phyloP scores from a whole-genome alignment of 1,139 yeast genomes.

The Candida glucosophila region DNA sequence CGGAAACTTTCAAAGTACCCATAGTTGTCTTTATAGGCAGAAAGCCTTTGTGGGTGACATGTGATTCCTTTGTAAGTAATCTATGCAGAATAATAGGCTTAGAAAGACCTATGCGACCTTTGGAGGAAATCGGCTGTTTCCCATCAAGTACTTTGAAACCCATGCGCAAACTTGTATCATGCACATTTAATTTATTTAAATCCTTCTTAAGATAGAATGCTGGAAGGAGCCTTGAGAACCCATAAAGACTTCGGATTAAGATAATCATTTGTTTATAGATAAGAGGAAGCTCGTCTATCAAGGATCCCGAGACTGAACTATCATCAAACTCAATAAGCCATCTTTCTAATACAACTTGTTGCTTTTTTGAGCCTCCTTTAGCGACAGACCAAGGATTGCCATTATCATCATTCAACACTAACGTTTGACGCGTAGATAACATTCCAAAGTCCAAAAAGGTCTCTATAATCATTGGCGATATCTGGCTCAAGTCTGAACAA shows the following conservation, averaged over 20 bases:
- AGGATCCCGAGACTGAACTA: slow-evolving; percentile 17
- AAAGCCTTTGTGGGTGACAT: slow-evolving; percentile 52
- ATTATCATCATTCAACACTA: slow-evolving; percentile 47
- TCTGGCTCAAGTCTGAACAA: slow-evolving; percentile 24
- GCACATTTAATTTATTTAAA: slow-evolving; percentile 14
- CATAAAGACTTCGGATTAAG: slow-evolving; percentile 65
- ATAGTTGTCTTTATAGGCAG: slow-evolving; percentile 65
- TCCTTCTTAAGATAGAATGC: slow-evolving; percentile 46
- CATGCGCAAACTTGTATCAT: slow-evolving; percentile 17
- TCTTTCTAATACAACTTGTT: slow-evolving; percentile 82
- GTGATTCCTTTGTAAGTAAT: slow-evolving; percentile 36
- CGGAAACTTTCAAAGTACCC: slow-evolving; percentile 68
- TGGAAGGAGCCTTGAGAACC: slow-evolving; percentile 64
- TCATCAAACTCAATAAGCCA: slow-evolving; percentile 80
- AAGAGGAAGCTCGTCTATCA: slow-evolving; percentile 48
- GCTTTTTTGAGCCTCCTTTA: slow-evolving; percentile 40
- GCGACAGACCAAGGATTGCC: slow-evolving; percentile 35
- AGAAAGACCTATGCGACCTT: slow-evolving; percentile 78
- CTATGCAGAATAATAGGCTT: slow-evolving; percentile 49
- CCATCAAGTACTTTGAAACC: slow-evolving; percentile 71
- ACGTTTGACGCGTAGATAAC: slow-evolving; percentile 50
- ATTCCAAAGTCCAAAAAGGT: slow-evolving; percentile 67
- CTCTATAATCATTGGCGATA: slow-evolving; percentile 82
- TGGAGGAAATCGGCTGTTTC: slow-evolving; percentile 64
- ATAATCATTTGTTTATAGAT: slow-evolving; percentile 71